Evolutionary conservation across 2,329 filamentous ascomycete genomes (phyloP).

Genomic region (Xylaria sp.): DNA sequence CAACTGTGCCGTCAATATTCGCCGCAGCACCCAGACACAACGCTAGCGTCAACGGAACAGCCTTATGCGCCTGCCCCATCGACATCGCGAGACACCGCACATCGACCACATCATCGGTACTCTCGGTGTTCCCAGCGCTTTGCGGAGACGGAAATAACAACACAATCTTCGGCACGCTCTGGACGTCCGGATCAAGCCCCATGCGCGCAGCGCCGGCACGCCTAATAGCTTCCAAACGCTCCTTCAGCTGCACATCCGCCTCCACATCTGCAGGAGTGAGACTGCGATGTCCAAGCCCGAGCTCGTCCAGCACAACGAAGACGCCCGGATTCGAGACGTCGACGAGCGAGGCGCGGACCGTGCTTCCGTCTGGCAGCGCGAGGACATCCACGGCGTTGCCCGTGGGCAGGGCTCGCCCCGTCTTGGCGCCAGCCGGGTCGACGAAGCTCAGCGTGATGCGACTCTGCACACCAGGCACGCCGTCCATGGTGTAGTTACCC

Average conservation of each 20-base stretch:
- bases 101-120: slow-evolving; percentile 46
- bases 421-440: slow-evolving; percentile 55
- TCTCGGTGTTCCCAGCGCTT: too few species aligned
- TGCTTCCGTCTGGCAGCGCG: slow-evolving; percentile 44
- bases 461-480: slow-evolving; percentile 53
- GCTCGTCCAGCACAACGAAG: slow-evolving; percentile 52
- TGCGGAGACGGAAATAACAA: slow-evolving; percentile 56
- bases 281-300: slow-evolving; percentile 43
- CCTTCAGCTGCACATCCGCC: slow-evolving; percentile 48
- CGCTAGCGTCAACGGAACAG: slow-evolving; percentile 56
- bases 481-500: slow-evolving; percentile 55
- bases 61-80: slow-evolving; percentile 59
- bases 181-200: slow-evolving; percentile 53
- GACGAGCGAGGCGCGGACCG: slow-evolving; percentile 53
- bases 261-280: slow-evolving; percentile 49
- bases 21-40: slow-evolving; percentile 55
- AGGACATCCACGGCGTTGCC: slow-evolving; percentile 52
- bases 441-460: slow-evolving; percentile 54
- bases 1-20: slow-evolving; percentile 44
- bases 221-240: slow-evolving; percentile 52
- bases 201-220: slow-evolving; percentile 53
- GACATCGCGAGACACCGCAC: slow-evolving; percentile 60
- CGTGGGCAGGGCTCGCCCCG: slow-evolving; percentile 55
- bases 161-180: slow-evolving; percentile 59
- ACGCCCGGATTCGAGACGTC: slow-evolving; percentile 58